Conservation (phyloP, 139 green algal genomes). For the Pleodorina starrii region DNA sequence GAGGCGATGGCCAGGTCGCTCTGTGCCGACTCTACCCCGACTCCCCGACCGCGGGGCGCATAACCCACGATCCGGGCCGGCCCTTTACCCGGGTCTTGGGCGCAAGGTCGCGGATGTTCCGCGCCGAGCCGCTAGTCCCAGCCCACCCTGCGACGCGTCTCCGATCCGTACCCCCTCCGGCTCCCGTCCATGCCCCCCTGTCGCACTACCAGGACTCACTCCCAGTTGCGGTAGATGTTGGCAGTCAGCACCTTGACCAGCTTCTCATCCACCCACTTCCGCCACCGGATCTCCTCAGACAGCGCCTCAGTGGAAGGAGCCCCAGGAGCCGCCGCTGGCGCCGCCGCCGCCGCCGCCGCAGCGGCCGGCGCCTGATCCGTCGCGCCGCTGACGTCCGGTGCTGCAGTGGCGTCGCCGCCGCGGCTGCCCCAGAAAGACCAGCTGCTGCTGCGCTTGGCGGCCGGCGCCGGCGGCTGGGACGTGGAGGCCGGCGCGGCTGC, state of each 20-base stretch:
- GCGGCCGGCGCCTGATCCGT: conserved; percentile 31
- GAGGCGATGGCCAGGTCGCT: no score
- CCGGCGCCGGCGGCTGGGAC: not conserved
- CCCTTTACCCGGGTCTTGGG: no score
- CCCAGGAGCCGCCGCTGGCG: not conserved
- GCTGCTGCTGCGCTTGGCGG: not conserved
- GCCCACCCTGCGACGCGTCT: no score
- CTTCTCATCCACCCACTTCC: conserved; percentile 93
- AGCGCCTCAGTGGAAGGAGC: not conserved
- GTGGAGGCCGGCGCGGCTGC: conserved; percentile 30
- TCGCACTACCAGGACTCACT: conserved; percentile 63
- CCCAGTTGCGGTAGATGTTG: conserved; percentile 97
- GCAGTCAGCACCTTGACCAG: conserved; percentile 95
- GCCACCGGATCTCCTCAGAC: conserved; percentile 86
- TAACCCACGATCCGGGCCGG: no score
- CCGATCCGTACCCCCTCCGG: no score
- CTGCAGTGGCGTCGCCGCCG: not conserved
- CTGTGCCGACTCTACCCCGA: no score
- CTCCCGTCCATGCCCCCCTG: no score
- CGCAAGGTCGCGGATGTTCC: no score
- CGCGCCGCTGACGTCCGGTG: not conserved
- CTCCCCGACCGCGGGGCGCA: no score
- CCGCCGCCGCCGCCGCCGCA: conserved; percentile 2
- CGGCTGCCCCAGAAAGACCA: conserved; percentile 38
- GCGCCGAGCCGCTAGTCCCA: no score